Base-by-base conservation (phyloP, 495 filamentous ascomycete genomes). In the Viridothelium virens region DNA sequence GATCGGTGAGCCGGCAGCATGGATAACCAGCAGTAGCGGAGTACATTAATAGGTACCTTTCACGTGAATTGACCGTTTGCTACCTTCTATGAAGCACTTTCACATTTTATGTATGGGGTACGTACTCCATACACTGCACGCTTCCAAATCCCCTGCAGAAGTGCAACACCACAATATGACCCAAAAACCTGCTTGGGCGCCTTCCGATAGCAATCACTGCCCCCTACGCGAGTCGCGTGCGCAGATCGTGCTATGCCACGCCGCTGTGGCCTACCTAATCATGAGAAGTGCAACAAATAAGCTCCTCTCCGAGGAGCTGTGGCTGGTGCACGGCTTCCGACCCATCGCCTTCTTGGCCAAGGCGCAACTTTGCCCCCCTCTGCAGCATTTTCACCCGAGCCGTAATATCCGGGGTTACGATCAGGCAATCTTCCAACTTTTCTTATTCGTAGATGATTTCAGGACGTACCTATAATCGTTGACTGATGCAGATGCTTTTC, bases 1-100 rank as follows among this genome's bases (percentile, higher is more conserved):
- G 53, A 59, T 59, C 53, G 25, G 53, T 36, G 25, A 59, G 53
- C 53, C 53, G 53, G 31, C 7, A 59, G 53, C 53, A 9, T 59
- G 53, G 53, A 14, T 34, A 59, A 2, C 5, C 53, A 36, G 53
- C 36, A 9, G 25, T 59, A 59, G 53, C 53, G 31, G 36, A 59
- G 53, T n/a, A 11, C 53, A 59, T 59, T 34, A 59, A 34, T 59
- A 59, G 53, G 53, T 59, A 59, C 53, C 31, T 59, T 59, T 59
- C 53, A 59, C 31, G 53, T 59, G 53, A 33, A 34, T 14, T 14
- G 48, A n/a, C 18, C 5, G n/a, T 5, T 11, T 36, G 11, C 31
- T 31, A 18, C 6, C 53, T n/a, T 59, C 36, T 44, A 44, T 36
- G 18, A 36, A 59, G 25, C 31, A 33, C 53, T 59, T 59, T 59